Conservation (phyloP, 768 basidiomycete genomes). For the Cubamyces lactineus region DNA sequence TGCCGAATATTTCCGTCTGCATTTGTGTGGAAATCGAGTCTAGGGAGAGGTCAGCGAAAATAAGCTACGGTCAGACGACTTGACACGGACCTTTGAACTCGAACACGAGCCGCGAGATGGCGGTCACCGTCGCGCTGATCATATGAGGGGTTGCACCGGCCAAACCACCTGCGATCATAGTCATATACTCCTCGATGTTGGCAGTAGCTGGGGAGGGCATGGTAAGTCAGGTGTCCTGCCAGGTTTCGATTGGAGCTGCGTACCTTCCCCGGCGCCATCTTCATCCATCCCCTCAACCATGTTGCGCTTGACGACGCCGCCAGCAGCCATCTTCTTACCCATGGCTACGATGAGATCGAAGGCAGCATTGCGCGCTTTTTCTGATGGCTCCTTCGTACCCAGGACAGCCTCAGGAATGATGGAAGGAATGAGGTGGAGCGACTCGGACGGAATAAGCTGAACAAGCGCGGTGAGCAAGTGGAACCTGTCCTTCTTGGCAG, state of each 20-base stretch:
- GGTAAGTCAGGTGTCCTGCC: neutral
- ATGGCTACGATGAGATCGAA: slow-evolving; percentile 90
- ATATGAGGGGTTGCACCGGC: slow-evolving; percentile 95
- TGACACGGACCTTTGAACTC: slow-evolving; percentile 83
- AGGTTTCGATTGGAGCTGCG: slow-evolving; percentile 1
- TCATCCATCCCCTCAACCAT: slow-evolving; percentile 86
- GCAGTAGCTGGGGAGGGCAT: slow-evolving; percentile 53
- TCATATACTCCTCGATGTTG: slow-evolving; percentile 89
- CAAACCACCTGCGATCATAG: slow-evolving; percentile 94
- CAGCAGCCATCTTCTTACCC: slow-evolving; percentile 89
- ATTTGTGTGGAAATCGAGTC: slow-evolving; percentile 71
- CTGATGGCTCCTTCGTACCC: slow-evolving; percentile 96
- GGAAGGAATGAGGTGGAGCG: slow-evolving; percentile 83
- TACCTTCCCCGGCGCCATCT: slow-evolving; percentile 55
- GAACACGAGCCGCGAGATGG: slow-evolving; percentile 90
- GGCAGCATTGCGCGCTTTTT: slow-evolving; percentile 85
- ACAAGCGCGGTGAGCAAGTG: slow-evolving; percentile 73
- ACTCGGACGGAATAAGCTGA: slow-evolving; percentile 63
- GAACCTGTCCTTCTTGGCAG: slow-evolving; percentile 95
- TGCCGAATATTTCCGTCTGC: slow-evolving; percentile 83
- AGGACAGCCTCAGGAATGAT: slow-evolving; percentile 93
- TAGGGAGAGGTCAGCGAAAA: slow-evolving; percentile 32
- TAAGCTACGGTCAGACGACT: neutral
- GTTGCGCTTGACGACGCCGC: slow-evolving; percentile 78
- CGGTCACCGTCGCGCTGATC: slow-evolving; percentile 97